Evolutionary conservation across 116 monocot species (phyloP), one percentile per base, ranked within the genome.

Genomic region (Trichopus zeylanicus): DNA sequence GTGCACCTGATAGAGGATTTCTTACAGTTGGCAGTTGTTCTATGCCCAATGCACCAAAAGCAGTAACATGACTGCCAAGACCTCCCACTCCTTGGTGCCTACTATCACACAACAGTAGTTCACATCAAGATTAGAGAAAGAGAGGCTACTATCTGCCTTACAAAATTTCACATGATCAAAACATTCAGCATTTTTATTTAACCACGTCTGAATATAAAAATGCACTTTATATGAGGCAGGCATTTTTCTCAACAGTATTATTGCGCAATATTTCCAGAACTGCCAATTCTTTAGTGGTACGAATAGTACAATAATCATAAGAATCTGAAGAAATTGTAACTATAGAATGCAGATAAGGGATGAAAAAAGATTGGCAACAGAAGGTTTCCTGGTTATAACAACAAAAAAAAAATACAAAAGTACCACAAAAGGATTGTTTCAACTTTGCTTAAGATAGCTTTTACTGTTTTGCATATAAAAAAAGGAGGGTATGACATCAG

Each of bases 81-180:
- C 70, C 65, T 59, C 73, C 73, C 33, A 27, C 28, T 31, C 67
- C 84, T 59, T 78, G 75, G 70, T 79, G 73, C 53, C 90, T 85
- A 22, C 49, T 6, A 25, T 49, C 49, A 49, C n/a, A n/a, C 3
- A 42, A 42, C 12, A 42, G 13, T 13, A 42, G 42, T 42, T 3
- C 42, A 3, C 12, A 42, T 42, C 12, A 42, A 42, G 18, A 42
- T 0, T 42, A 42, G n/a, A 42, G 42, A 1, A 0, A 3, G 42
- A n/a, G n/a, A n/a, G n/a, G n/a, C n/a, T n/a, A n/a, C 0, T 42
- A 42, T 42, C 0, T 18, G 42, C n/a, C n/a, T n/a, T n/a, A n/a
- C n/a, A n/a, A n/a, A n/a, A n/a, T n/a, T n/a, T n/a, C n/a, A n/a
- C n/a, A n/a, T n/a, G n/a, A n/a, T n/a, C n/a, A n/a, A n/a, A n/a